Conservation (phyloP, 2,329 filamentous ascomycete genomes). For the Neonectria ditissima region DNA sequence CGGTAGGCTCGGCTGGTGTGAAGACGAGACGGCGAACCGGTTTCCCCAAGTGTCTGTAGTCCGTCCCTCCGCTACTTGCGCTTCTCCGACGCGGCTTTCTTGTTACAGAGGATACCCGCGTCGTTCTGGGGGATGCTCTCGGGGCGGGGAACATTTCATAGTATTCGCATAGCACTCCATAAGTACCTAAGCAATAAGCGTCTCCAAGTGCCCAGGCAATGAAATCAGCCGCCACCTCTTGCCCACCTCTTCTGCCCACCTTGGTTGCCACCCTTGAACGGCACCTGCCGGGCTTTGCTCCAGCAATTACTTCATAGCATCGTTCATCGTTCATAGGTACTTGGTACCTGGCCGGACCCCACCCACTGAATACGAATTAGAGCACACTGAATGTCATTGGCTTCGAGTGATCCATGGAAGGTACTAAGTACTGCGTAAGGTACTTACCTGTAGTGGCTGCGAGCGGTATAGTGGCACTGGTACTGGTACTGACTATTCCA, state of each 20-base stretch:
- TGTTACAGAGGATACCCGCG: background rate
- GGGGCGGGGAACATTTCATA: no score
- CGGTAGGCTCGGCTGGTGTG: constrained; percentile 12
- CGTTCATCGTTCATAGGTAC: no score
- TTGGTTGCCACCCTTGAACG: constrained; percentile 16
- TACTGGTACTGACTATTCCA: no score
- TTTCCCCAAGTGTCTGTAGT: background rate
- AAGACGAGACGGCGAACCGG: background rate
- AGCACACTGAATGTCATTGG: background rate
- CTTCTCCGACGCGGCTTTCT: background rate
- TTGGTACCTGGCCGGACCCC: no score
- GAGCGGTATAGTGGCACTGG: background rate
- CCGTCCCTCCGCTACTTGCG: background rate
- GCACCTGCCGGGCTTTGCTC: constrained; percentile 17
- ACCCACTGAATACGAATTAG: background rate
- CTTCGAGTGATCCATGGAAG: background rate
- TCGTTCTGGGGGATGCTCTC: background rate
- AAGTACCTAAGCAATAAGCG: background rate
- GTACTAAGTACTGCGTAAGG: no score
- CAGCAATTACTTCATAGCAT: background rate
- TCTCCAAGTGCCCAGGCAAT: background rate
- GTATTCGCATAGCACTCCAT: background rate
- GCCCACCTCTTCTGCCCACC: constrained; percentile 12
- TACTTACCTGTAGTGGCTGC: background rate
- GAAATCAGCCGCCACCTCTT: constrained; percentile 1